A percentile compares a stretch with the other conserved stretches of the same genome.
Conservation (phyloP, 208 protist species). For the Leishmania turanica region DNA sequence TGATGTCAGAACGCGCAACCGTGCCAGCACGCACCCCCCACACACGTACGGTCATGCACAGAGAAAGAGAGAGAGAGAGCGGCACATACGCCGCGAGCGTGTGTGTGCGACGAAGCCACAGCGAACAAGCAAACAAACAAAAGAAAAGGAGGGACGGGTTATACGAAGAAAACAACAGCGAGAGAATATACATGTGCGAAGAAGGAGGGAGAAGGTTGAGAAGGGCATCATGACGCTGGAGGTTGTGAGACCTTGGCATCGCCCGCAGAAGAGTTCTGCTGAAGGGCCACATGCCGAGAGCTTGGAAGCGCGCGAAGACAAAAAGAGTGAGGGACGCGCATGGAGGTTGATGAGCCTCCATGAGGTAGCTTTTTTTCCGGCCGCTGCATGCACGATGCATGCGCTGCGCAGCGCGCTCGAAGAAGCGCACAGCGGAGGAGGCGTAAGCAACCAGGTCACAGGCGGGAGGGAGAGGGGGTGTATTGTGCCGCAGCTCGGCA, state of each 20-base stretch:
- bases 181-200: no score
- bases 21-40: background rate
- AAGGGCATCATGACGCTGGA: background rate
- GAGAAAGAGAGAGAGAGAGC: background rate
- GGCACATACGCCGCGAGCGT: no score
- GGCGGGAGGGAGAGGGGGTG: background rate
- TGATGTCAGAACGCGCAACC: background rate
- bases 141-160: background rate
- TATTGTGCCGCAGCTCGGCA: background rate
- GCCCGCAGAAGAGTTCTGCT: background rate
- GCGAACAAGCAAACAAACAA: background rate
- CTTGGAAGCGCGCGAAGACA: background rate
- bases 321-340: background rate
- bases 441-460: background rate
- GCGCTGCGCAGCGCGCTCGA: background rate
- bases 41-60: background rate
- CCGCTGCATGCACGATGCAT: background rate
- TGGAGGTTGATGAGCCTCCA: background rate
- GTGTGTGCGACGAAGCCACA: background rate
- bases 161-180: background rate
- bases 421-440: background rate
- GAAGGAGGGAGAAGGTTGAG: background rate
- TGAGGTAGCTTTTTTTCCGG: background rate
- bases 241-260: background rate
- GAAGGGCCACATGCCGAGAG: background rate